Conservation (phyloP, 345 rosid genomes). For the Eucalyptus viminalis region DNA sequence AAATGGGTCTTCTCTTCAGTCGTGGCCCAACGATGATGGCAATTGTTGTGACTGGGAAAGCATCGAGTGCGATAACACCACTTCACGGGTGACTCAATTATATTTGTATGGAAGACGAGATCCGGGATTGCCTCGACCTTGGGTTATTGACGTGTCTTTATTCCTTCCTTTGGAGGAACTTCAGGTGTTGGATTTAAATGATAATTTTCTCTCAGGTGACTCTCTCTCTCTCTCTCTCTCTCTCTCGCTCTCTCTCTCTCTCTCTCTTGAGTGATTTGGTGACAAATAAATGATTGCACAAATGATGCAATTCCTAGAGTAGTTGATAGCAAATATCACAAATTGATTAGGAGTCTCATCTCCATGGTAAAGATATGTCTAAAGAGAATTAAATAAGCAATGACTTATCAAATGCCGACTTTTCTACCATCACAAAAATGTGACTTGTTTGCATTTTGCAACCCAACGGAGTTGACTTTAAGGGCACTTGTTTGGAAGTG, state of each 20-base stretch:
- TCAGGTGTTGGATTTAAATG: no score
- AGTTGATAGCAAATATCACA: no score
- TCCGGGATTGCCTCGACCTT: fast-evolving
- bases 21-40: fast-evolving
- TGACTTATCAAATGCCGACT: not conserved
- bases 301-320: not conserved
- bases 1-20: fast-evolving
- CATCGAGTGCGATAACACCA: no score
- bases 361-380: not conserved
- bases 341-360: not conserved
- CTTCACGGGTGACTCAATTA: no score
- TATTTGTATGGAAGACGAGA: fast-evolving
- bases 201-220: fast-evolving
- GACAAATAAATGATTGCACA: not conserved
- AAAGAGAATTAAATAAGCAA: fast-evolving
- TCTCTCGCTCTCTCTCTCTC: not conserved
- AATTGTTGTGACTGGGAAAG: fast-evolving
- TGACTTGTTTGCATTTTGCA: not conserved
- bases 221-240: no score
- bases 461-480: not conserved
- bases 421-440: no score
- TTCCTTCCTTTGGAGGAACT: no score
- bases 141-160: no score
- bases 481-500: not conserved
- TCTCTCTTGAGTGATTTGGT: not conserved